phyloP scores from a whole-genome alignment of 148 eudicot genomes.

The Tetragonia tetragonoides region DNA sequence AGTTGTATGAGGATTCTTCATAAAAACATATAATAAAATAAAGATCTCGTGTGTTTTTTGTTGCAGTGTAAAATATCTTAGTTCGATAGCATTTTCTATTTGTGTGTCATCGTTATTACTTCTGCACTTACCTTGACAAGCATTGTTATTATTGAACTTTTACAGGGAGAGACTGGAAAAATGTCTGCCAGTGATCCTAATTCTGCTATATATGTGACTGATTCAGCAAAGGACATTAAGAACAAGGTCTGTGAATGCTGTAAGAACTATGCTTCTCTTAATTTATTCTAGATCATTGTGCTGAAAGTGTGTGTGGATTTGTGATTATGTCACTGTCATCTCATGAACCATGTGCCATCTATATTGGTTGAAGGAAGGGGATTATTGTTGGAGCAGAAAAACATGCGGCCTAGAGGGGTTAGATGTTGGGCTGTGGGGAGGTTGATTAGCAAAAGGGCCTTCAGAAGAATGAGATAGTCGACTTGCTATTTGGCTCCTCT shows the following conservation, averaged over 20 bases:
- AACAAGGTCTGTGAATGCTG: constrained; percentile 55
- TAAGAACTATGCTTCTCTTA: neutral
- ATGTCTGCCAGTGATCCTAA: constrained; percentile 98
- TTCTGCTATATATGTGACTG: constrained; percentile 96
- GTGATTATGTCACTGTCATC: neutral
- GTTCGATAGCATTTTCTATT: neutral
- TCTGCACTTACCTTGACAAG: constrained; percentile 6
- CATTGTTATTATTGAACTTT: constrained; percentile 2
- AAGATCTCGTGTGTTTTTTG: too few species aligned
- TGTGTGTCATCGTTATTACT: neutral
- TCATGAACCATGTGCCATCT: neutral
- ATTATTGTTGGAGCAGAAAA: too few species aligned
- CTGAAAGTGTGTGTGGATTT: neutral
- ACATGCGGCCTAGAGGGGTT: too few species aligned
- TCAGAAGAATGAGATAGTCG: neutral
- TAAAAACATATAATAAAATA: too few species aligned
- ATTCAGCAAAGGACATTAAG: constrained; percentile 78
- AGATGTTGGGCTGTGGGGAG: neutral
- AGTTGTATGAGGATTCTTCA: neutral
- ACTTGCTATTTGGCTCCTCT: neutral
- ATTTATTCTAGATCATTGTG: neutral
- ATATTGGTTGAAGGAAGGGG: neutral
- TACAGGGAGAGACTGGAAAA: constrained; percentile 93
- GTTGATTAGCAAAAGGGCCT: neutral
- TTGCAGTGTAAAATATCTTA: too few species aligned